Conservation (phyloP, 2,329 filamentous ascomycete genomes). For the Sporothrix schenckii region DNA sequence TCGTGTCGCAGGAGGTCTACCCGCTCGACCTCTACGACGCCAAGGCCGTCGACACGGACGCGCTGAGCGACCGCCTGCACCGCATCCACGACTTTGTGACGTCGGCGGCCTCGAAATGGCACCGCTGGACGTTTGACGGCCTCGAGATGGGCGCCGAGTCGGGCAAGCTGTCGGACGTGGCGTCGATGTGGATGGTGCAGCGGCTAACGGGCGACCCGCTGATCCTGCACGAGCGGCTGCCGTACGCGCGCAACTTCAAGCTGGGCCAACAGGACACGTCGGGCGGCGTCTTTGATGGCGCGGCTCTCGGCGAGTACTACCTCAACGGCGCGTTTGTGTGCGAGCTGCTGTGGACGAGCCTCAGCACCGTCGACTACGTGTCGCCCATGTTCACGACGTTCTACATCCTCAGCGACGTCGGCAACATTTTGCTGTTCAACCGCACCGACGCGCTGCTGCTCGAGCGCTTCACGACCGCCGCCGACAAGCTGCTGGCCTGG, state of each 20-base stretch:
- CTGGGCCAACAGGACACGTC: constrained; percentile 31
- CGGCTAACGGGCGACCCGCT: constrained; percentile 27
- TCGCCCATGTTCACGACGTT: constrained; percentile 32
- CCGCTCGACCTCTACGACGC: constrained; percentile 24
- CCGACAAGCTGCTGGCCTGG: constrained; percentile 33
- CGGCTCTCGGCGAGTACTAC: constrained; percentile 31
- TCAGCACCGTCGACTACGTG: constrained; percentile 29
- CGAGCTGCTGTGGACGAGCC: constrained; percentile 28
- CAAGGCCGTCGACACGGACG: constrained; percentile 27
- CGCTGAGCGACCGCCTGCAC: constrained; percentile 30
- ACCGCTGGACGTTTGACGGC: constrained; percentile 28
- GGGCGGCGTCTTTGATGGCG: constrained; percentile 28
- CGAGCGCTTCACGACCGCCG: constrained; percentile 27
- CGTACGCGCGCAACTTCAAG: constrained; percentile 33
- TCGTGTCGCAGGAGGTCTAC: constrained; percentile 31
- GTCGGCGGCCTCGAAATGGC: constrained; percentile 26
- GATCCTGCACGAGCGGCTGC: constrained; percentile 30
- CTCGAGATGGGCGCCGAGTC: constrained; percentile 32
- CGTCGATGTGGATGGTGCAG: constrained; percentile 32
- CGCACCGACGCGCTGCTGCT: constrained; percentile 11
- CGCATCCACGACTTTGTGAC: constrained; percentile 34
- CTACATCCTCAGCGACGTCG: constrained; percentile 28
- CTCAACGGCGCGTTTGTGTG: constrained; percentile 27
- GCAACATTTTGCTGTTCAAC: constrained; percentile 33
- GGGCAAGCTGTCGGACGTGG: constrained; percentile 32